These are phyloP conservation scores for Spathaspora passalidarum DNA, from an alignment of 805 yeast species.

Conservation along the genomic window DNA sequence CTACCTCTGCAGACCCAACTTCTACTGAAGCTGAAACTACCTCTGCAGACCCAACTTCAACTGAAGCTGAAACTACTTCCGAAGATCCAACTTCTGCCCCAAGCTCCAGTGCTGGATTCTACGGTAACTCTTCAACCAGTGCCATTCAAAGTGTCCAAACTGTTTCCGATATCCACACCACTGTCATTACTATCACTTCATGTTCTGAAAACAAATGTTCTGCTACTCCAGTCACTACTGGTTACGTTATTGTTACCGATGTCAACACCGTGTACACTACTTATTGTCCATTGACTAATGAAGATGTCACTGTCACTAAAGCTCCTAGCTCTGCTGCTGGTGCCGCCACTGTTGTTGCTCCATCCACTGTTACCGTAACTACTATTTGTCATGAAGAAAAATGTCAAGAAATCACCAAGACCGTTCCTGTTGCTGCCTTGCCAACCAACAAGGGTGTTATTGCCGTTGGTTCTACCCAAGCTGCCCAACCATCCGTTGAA, in stretches of 20 bases:
- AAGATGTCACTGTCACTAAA: background rate
- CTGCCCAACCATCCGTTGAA: conserved; percentile 4
- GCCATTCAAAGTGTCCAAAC: background rate
- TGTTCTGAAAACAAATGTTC: conserved; percentile 33
- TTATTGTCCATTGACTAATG: conserved; percentile 17
- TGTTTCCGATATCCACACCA: conserved; percentile 19
- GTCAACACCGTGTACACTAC: conserved; percentile 22
- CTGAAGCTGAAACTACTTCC: background rate
- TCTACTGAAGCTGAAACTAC: conserved; percentile 5
- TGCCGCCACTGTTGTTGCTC: conserved; percentile 2
- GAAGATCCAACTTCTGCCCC: conserved; percentile 5
- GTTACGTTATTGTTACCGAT: conserved; percentile 22
- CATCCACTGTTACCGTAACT: background rate
- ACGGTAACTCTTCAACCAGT: conserved; percentile 6
- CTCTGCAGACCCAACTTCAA: background rate
- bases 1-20: conserved; percentile 3
- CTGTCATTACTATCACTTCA: conserved; percentile 33
- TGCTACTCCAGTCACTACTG: conserved; percentile 30
- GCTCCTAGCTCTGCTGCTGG: too few species aligned
- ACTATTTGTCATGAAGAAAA: conserved; percentile 2
- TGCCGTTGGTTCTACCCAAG: conserved; percentile 3
- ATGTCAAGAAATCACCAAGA: conserved; percentile 2
- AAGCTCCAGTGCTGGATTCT: background rate
- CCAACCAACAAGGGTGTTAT: background rate
- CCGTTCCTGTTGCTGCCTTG: conserved; percentile 1